These are phyloP conservation scores for Diddensiella santjacobensis DNA, from an alignment of 805 yeast genomes.

Conservation along the genomic window DNA sequence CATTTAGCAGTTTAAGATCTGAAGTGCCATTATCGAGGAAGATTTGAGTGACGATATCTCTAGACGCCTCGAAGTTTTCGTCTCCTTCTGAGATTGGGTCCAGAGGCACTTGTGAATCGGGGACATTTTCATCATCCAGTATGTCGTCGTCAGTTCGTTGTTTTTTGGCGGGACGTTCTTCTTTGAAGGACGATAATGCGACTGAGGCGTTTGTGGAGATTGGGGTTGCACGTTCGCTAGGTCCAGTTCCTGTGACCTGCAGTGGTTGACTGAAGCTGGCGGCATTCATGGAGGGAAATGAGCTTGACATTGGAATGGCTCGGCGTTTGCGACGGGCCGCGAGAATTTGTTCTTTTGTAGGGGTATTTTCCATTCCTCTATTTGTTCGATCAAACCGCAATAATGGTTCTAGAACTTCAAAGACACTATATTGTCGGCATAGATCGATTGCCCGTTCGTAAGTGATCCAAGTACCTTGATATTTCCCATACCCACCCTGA, in stretches of 20 bases:
- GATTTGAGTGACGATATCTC: constrained; percentile 47
- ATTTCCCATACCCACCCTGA: constrained; percentile 71
- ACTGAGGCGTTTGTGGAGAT: constrained; percentile 23
- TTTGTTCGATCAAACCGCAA: constrained; percentile 41
- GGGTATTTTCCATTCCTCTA: constrained; percentile 39
- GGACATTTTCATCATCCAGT: constrained; percentile 24
- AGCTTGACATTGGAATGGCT: not conserved
- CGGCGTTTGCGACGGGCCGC: constrained; percentile 35
- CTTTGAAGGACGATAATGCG: constrained; percentile 22
- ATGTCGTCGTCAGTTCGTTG: constrained; percentile 2
- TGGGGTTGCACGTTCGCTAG: constrained; percentile 14
- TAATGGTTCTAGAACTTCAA: constrained; percentile 49
- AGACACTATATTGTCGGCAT: constrained; percentile 58
- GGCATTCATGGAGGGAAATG: not conserved
- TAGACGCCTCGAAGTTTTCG: constrained; percentile 36
- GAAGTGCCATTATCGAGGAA: constrained; percentile 44
- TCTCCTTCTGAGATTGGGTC: constrained; percentile 39
- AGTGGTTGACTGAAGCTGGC: constrained; percentile 21
- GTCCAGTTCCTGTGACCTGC: constrained; percentile 16
- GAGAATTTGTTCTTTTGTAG: constrained; percentile 47
- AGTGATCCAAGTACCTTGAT: constrained; percentile 76
- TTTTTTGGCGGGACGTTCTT: constrained; percentile 1
- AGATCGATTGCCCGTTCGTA: constrained; percentile 54
- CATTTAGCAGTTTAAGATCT: constrained; percentile 31
- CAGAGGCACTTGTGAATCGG: constrained; percentile 32